Percentiles rank a stretch among this genome's conserved stretches.
These are phyloP conservation scores for Umbilicus rupestris DNA, from an alignment of 164 flowering plant species.

Conservation along the genomic window DNA sequence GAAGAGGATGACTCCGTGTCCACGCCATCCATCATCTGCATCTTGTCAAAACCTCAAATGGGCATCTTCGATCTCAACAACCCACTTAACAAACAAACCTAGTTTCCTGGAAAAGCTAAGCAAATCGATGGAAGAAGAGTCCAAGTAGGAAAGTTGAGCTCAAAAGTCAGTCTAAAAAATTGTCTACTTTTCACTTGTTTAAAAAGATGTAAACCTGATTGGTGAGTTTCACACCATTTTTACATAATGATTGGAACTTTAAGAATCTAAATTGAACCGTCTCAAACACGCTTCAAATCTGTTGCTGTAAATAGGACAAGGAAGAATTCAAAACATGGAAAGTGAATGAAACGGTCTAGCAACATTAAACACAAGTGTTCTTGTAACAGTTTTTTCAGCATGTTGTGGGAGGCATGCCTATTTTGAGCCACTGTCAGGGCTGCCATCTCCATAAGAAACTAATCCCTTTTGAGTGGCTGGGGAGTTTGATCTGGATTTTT, in stretches of 20 bases:
- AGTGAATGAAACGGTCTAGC: neutral
- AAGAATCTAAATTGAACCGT: too few species aligned
- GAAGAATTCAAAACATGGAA: neutral
- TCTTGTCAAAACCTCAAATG: neutral
- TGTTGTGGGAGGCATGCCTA: neutral
- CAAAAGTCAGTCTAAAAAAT: too few species aligned
- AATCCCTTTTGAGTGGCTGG: slow-evolving; percentile 40
- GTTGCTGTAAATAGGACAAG: too few species aligned
- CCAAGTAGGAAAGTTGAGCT: too few species aligned
- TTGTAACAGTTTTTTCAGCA: neutral
- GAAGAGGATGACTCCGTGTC: neutral
- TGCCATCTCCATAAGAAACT: slow-evolving; percentile 50
- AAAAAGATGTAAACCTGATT: too few species aligned
- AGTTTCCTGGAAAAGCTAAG: too few species aligned
- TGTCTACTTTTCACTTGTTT: too few species aligned
- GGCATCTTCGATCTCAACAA: neutral
- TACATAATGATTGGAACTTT: too few species aligned
- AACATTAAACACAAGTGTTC: neutral
- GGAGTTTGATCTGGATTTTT: slow-evolving; percentile 38
- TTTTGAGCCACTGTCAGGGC: slow-evolving; percentile 23
- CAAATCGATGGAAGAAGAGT: too few species aligned
- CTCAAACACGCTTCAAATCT: too few species aligned
- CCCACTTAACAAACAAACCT: too few species aligned
- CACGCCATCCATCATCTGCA: slow-evolving; percentile 4
- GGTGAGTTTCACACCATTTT: too few species aligned